Evolutionary conservation across 768 basidiomycete species (phyloP), one percentile per base, ranked within the genome.

Genomic region (Tulasnella sp.): DNA sequence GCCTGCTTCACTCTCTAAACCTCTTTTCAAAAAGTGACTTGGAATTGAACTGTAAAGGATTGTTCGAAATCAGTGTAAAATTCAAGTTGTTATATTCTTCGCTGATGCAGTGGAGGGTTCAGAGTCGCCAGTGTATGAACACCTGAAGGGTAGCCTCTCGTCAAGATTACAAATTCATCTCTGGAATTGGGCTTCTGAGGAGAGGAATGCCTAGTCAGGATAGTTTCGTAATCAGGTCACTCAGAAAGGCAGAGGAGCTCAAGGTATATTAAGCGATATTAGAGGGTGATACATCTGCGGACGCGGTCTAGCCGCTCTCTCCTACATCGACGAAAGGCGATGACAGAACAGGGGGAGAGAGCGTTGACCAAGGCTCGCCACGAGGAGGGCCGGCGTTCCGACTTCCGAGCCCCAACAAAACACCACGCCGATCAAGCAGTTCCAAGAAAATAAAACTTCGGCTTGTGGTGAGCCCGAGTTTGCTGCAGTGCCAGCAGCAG

Each of bases 311-410:
- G 42, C 42, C 42, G 42, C 42, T 37, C 37, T 37, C 37, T 37
- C 42, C 42, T 8, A 9, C 42, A 14, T 42, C 3, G 12, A 8
- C 42, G 42, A 42, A 37, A 37, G 37, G 42, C 42, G 7, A 42
- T 8, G 3, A 14, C 12, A 42, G 42, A 8, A 9, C 7, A 42
- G 42, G 42, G 7, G 42, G 12, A 41, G 12, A 42, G 42, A 14
- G 42, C 9, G 12, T 14, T 42, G 3, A 42, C 42, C 42, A 42
- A 8, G 60, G 60, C 60, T 64, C 60, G n/a, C 60, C 60, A 64
- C 60, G 60, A 64, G 60, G 60, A 64, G 60, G 60, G n/a, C 60
- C 60, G 28, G 60, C 60, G 60, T 64, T 64, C 60, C 60, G 60
- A 64, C 60, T 64, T 64, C n/a, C 24, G 60, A 64, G 60, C 60